These are phyloP conservation scores for Botrytis byssoidea DNA, from an alignment of 2,329 filamentous ascomycete species.

Conservation along the genomic window DNA sequence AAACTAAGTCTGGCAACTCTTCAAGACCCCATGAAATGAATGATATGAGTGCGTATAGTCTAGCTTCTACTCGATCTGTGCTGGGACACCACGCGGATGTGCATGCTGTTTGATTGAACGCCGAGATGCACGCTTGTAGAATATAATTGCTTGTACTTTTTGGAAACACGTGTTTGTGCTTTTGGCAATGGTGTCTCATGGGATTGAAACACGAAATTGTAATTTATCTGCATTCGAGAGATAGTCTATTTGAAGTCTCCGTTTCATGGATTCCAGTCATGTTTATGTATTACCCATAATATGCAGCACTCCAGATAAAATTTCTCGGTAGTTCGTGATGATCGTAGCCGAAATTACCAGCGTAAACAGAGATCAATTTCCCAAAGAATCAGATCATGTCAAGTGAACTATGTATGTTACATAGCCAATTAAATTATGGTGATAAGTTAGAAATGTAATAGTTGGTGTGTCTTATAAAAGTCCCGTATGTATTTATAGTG, in stretches of 20 bases:
- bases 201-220: background rate
- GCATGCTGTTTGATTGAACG: background rate
- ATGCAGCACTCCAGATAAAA: background rate
- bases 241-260: background rate
- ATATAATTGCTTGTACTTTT: background rate
- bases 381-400: background rate
- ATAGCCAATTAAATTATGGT: background rate
- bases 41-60: slow-evolving; percentile 52
- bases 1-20: background rate
- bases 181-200: background rate
- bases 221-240: background rate
- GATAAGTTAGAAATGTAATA: background rate
- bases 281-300: background rate
- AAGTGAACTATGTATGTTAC: background rate
- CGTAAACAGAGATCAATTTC: background rate
- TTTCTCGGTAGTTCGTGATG: background rate
- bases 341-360: background rate
- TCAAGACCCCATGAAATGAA: slow-evolving; percentile 47
- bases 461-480: background rate
- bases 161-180: background rate
- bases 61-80: slow-evolving; percentile 40
- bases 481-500: background rate
- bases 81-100: background rate
- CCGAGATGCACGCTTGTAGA: background rate
- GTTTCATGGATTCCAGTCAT: background rate